Evolutionary conservation across 306 rosid genomes (phyloP).

Genomic region (Vicia faba): DNA sequence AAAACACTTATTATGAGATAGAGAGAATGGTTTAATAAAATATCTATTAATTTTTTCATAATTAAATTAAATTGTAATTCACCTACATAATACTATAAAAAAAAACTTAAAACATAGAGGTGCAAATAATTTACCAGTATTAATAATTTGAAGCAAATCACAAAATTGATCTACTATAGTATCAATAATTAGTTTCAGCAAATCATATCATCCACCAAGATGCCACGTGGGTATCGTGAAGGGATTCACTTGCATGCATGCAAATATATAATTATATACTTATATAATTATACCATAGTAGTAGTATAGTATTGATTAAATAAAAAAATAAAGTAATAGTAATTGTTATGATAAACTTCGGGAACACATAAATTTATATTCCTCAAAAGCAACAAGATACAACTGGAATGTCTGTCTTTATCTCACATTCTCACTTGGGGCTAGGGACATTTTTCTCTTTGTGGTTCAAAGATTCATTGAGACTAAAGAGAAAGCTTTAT

Average conservation of each 20-base stretch:
- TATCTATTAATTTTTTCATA: no score
- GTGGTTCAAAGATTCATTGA: slow-evolving; percentile 34
- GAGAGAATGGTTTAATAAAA: no score
- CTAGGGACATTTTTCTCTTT: slow-evolving; percentile 42
- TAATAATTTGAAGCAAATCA: slow-evolving; percentile 38
- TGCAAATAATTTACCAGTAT: no score
- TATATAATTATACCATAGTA: background rate
- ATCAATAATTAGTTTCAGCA: background rate
- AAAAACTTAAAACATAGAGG: no score
- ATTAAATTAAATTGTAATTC: no score
- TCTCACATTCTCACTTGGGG: slow-evolving; percentile 46
- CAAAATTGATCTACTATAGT: slow-evolving; percentile 15
- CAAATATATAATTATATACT: slow-evolving; percentile 29
- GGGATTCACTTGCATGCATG: slow-evolving; percentile 73
- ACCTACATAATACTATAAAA: no score
- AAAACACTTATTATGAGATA: no score
- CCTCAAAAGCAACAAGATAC: slow-evolving; percentile 98
- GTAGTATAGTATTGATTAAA: slow-evolving; percentile 16
- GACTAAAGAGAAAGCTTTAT: slow-evolving; percentile 37
- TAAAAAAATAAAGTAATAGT: slow-evolving; percentile 25
- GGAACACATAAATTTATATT: slow-evolving; percentile 55
- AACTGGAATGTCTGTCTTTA: slow-evolving; percentile 96
- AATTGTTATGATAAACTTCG: slow-evolving; percentile 57
- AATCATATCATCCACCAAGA: slow-evolving; percentile 42
- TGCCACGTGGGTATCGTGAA: slow-evolving; percentile 74